Evolutionary conservation across 331 rosid species (phyloP).

Genomic region (Saraca asoca): DNA sequence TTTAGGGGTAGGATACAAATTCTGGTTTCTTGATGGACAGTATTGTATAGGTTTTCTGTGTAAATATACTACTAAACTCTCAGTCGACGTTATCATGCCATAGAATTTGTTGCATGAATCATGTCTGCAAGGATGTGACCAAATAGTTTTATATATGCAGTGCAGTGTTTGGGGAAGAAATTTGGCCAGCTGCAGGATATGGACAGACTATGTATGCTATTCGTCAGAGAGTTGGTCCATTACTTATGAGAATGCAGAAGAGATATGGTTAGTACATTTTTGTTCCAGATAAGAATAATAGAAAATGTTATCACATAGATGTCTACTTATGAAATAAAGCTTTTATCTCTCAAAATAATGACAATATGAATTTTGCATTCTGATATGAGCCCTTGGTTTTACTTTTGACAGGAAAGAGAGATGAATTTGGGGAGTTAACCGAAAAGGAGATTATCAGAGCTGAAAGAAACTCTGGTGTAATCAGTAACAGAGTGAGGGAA

Average conservation of each 20-base stretch:
- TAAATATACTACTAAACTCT: neutral
- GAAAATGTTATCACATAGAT: neutral
- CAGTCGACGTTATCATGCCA: conserved; percentile 5
- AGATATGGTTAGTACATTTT: conserved; percentile 70
- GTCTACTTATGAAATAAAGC: neutral
- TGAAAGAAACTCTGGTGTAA: conserved; percentile 87
- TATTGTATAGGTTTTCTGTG: conserved; percentile 7
- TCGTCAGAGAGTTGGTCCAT: conserved; percentile 87
- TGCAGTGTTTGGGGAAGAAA: conserved; percentile 96
- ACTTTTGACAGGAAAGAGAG: conserved; percentile 64
- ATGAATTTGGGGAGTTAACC: conserved; percentile 57
- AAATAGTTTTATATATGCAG: conserved; percentile 56
- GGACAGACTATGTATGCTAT: conserved; percentile 99
- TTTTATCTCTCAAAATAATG: conserved; percentile 9
- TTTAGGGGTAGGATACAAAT: conserved; percentile 1
- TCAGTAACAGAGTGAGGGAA: conserved; percentile 88
- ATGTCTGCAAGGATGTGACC: conserved; percentile 39
- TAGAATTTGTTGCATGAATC: conserved; percentile 1
- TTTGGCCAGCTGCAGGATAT: conserved; percentile 98
- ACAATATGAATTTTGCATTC: conserved; percentile 12
- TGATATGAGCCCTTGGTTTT: conserved; percentile 23
- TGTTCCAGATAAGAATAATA: conserved; percentile 7
- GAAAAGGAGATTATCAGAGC: conserved; percentile 96
- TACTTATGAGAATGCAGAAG: conserved; percentile 86
- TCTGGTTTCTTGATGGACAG: conserved; percentile 17